Percentiles rank a stretch among this genome's conserved stretches.
These are phyloP conservation scores for Mycena citricolor DNA, from an alignment of 1,284 basidiomycete species.

Conservation along the genomic window DNA sequence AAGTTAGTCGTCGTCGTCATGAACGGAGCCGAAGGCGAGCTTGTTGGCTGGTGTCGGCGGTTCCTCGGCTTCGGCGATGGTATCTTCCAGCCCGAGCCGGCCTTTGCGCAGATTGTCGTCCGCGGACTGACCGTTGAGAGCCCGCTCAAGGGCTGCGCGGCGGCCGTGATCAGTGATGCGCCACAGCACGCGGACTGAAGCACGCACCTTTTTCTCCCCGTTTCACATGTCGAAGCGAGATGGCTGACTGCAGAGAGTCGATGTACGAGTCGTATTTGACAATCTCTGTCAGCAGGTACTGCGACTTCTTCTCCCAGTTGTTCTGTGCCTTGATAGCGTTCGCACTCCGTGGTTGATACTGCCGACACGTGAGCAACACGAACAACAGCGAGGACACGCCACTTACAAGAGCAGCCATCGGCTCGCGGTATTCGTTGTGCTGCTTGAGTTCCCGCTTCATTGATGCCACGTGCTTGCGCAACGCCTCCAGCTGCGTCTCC, in stretches of 20 bases:
- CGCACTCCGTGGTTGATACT: slow-evolving; percentile 80
- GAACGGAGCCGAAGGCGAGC: slow-evolving; percentile 7
- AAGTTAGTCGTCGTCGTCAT: too few relatives aligned
- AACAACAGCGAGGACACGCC: slow-evolving; percentile 1
- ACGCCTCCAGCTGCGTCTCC: slow-evolving; percentile 85
- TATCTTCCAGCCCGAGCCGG: slow-evolving; percentile 45
- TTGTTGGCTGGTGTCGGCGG: slow-evolving; percentile 43
- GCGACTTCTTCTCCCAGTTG: slow-evolving; percentile 93
- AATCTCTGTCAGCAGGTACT: slow-evolving; percentile 86
- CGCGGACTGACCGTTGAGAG: slow-evolving; percentile 52
- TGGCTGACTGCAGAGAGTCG: slow-evolving; percentile 81
- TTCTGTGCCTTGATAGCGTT: slow-evolving; percentile 76
- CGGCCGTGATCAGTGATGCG: slow-evolving; percentile 21
- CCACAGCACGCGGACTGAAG: too few relatives aligned
- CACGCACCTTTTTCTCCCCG: slow-evolving; percentile 74
- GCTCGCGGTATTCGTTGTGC: slow-evolving; percentile 83
- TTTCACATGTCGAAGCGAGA: slow-evolving; percentile 79
- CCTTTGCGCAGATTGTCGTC: slow-evolving; percentile 38
- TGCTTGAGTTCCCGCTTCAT: slow-evolving; percentile 79
- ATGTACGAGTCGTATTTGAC: slow-evolving; percentile 97
- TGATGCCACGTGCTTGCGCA: slow-evolving; percentile 75
- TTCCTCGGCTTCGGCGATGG: slow-evolving; percentile 53
- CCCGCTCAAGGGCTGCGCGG: slow-evolving; percentile 65
- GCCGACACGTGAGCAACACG: slow-evolving; percentile 11
- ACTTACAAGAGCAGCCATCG: slow-evolving; percentile 81